Base-by-base conservation (phyloP, 1,284 basidiomycete genomes). In the Microbotryomycetes sp. region DNA sequence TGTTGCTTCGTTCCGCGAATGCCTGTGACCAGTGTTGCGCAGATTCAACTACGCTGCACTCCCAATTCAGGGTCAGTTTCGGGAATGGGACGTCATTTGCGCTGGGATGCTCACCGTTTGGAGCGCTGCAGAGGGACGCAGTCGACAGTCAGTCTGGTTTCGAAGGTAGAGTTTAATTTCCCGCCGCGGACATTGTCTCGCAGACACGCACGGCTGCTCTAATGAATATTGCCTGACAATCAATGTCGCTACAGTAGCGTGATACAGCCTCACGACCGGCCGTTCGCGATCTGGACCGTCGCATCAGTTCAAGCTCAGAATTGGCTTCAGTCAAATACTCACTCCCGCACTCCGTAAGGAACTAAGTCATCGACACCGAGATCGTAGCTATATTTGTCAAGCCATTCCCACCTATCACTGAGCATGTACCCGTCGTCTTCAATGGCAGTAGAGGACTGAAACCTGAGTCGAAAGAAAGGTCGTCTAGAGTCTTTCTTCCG, bases 341-440 rank as follows among this genome's bases (percentile, higher is more conserved):
- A 91, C 88, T 89, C 82, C 5, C 78, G 74, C 3, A 84, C 84
- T 2, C 90, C 90, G 62, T 84, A 83, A 2, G 82, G 79, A 15
- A 88, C 82, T 25, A 92, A 76, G 63, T 84, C 79, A 54, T 84
- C 80, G 1, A 69, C 71, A 2, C 82, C 82, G n/a, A 92, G 77
- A 31, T 80, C 74, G 52, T 59, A 63, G 28, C 48, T 60, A 36
- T 6, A 25, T n/a, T 52, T n/a, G 50, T 25, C n/a, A 16, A 52
- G 25, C n/a, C 25, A 25, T 2, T 7, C 3, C 1, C 50, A 25
- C 14, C n/a, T 30, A 15, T 22, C 47, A 6, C 47, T 28, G 16
- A 49, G 23, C 3, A 51, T 45, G 69, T 86, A 86, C n/a, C 78
- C 79, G 63, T 83, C 88, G 23, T 80, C 75, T 12, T 73, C 74